These are phyloP conservation scores for Colletotrichum lupini DNA, from an alignment of 2,329 filamentous ascomycete species.

Conservation along the genomic window DNA sequence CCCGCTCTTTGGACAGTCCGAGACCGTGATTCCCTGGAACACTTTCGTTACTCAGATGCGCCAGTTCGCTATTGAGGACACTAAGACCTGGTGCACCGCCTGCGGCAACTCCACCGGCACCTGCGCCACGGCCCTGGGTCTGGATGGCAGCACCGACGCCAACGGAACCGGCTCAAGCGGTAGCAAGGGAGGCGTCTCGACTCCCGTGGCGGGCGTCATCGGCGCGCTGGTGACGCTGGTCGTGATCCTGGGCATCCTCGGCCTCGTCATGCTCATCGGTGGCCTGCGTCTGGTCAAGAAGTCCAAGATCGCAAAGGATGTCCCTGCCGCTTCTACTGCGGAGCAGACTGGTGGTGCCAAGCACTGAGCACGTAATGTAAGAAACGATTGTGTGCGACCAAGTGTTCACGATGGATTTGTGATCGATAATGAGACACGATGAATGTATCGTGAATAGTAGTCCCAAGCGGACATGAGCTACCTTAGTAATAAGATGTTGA, in stretches of 20 bases:
- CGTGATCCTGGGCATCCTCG: conserved; percentile 59
- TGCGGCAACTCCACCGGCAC: conserved; percentile 79
- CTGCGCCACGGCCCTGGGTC: conserved; percentile 59
- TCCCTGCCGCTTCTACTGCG: neutral
- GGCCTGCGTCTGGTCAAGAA: conserved; percentile 62
- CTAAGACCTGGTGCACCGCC: conserved; percentile 75
- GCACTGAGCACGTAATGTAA: neutral
- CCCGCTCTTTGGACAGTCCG: conserved; percentile 69
- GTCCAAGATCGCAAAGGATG: conserved; percentile 46
- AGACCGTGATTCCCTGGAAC: conserved; percentile 71
- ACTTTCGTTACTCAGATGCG: conserved; percentile 73
- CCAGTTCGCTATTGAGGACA: conserved; percentile 74
- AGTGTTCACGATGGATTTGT: neutral
- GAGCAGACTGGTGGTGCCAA: conserved; percentile 14
- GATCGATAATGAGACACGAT: conserved; percentile 9
- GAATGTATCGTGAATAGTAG: neutral
- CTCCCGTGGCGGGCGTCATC: conserved; percentile 83
- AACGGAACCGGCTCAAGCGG: conserved; percentile 40
- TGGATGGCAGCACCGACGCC: conserved; percentile 40
- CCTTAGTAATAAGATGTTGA: neutral
- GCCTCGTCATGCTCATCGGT: conserved; percentile 53
- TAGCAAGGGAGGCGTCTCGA: conserved; percentile 66
- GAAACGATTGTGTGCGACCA: too few relatives aligned
- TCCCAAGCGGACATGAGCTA: neutral
- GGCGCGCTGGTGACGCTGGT: conserved; percentile 74